Base-by-base conservation (phyloP, 1,284 basidiomycete genomes). In the Heterobasidion occidentale region DNA sequence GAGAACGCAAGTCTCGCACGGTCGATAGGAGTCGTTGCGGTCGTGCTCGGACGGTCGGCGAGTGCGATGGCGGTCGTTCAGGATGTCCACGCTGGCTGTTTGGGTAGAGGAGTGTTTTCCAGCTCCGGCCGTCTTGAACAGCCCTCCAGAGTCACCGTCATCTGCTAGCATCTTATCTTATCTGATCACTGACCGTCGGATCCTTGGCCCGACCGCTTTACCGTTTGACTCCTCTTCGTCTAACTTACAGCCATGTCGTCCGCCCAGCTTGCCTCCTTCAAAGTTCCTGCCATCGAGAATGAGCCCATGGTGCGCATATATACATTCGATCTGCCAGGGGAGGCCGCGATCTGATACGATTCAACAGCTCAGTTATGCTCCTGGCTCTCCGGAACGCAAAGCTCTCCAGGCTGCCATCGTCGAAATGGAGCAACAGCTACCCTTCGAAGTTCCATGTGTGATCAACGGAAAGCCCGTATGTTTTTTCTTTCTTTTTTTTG, bases 391-490 rank as follows among this genome's bases (percentile, higher is more conserved):
- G 8, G 94, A 98, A 70, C 84, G 97, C 57, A 74, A 74, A 50
- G 88, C 77, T 19, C 78, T 99, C 54, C 77, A 90, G 66, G 84
- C 80, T 47, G 91, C 92, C 11, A 70, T 99, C 63, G 71, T 75
- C 38, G 79, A 92, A 75, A 90, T 98, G 86, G 79, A 92, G 68
- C 80, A 88, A 61, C 76, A 87, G 61, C 77, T 89, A 4, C 94
- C 94, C 3, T 92, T 93, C 69, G 90, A 97, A 67, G 90, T 99
- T 1, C 96, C 96, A 20, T 90, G 90, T 67, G 79, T 99, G 62
- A 82, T 99, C 66, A 92, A 98, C 67, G 96, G 97, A 58, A 86
- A 92, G 72, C 81, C 84, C 65, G 92, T 93, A 62, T 63, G 86
- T 71, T 27, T n/a, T 42, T 20, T 19, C 14, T 7, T 49, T 17